Evolutionary conservation across 768 basidiomycete genomes (phyloP).

Genomic region (Auriscalpium vulgare): DNA sequence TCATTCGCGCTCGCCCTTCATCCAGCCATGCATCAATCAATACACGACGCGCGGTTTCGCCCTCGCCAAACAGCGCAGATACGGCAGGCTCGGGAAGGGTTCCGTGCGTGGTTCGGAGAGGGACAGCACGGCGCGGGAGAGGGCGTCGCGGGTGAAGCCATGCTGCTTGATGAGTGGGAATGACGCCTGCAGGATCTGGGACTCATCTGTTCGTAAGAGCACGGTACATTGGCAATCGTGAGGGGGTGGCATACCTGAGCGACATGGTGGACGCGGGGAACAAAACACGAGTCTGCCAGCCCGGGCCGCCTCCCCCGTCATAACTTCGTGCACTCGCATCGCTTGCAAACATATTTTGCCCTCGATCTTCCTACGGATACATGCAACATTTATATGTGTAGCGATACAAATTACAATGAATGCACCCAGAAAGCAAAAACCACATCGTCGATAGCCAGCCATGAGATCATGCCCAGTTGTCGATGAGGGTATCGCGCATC

Average conservation of each 20-base stretch:
- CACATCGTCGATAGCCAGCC: too few species aligned
- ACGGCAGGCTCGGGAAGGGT: slow-evolving; percentile 68
- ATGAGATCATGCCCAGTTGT: slow-evolving; percentile 72
- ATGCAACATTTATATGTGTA: too few species aligned
- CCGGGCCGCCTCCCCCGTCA: too few species aligned
- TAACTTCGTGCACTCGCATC: too few species aligned
- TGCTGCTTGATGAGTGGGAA: slow-evolving; percentile 55
- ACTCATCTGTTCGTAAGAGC: not conserved
- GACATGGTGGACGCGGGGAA: too few species aligned
- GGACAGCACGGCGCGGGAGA: slow-evolving; percentile 54
- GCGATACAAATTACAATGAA: too few species aligned
- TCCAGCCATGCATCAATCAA: slow-evolving; percentile 72
- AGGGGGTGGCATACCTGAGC: too few species aligned
- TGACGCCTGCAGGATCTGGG: slow-evolving; percentile 48
- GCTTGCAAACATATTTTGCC: too few species aligned
- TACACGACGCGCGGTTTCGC: slow-evolving; percentile 53
- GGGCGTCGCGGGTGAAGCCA: slow-evolving; percentile 68
- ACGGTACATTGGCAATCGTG: too few species aligned
- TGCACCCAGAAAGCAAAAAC: too few species aligned
- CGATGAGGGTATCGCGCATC: slow-evolving; percentile 53
- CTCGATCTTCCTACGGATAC: too few species aligned
- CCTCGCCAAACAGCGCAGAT: slow-evolving; percentile 64
- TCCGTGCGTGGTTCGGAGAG: slow-evolving; percentile 43
- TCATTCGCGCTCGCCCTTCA: slow-evolving; percentile 52
- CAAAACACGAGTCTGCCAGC: too few species aligned